Conservation (phyloP, 2,329 filamentous ascomycete species). For the Aspergillus neotritici region DNA sequence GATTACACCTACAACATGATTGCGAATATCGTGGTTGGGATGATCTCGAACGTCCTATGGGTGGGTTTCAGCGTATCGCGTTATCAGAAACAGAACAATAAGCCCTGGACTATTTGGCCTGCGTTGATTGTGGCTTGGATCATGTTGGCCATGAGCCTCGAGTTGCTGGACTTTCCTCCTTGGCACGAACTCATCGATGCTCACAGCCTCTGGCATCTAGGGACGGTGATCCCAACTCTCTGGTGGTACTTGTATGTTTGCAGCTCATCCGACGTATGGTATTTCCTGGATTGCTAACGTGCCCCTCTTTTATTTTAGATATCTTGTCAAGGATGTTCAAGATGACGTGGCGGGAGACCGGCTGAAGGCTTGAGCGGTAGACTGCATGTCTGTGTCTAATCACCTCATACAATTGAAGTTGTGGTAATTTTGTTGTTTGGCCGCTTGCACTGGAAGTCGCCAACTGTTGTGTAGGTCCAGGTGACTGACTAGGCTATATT, state of each 20-base stretch:
- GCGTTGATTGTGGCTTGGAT: slow-evolving; percentile 89
- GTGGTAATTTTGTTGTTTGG: too few species aligned
- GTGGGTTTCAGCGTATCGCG: slow-evolving; percentile 71
- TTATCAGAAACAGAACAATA: slow-evolving; percentile 61
- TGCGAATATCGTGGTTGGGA: slow-evolving; percentile 78
- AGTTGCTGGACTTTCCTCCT: slow-evolving; percentile 89
- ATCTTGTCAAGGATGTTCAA: slow-evolving; percentile 76
- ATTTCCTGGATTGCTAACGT: slow-evolving; percentile 20
- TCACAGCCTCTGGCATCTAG: slow-evolving; percentile 91
- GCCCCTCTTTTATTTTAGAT: slow-evolving; percentile 51
- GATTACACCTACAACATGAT: slow-evolving; percentile 98
- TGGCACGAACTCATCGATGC: slow-evolving; percentile 78
- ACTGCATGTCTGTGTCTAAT: too few species aligned
- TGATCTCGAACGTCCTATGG: slow-evolving; percentile 80
- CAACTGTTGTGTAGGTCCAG: slow-evolving; percentile 9
- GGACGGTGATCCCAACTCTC: slow-evolving; percentile 79
- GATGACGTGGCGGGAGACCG: slow-evolving; percentile 71
- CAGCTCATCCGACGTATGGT: neutral
- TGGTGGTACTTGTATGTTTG: slow-evolving; percentile 87
- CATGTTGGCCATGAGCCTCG: slow-evolving; percentile 87
- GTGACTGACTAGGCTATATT: slow-evolving; percentile 6
- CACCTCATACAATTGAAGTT: too few species aligned
- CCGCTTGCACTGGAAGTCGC: neutral
- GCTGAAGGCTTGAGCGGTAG: slow-evolving; percentile 56
- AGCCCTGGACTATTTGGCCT: slow-evolving; percentile 81